Evolutionary conservation across 352 stramenopile species (phyloP), one percentile per base, ranked within the genome.

Genomic region (Globisporangium viniferum): DNA sequence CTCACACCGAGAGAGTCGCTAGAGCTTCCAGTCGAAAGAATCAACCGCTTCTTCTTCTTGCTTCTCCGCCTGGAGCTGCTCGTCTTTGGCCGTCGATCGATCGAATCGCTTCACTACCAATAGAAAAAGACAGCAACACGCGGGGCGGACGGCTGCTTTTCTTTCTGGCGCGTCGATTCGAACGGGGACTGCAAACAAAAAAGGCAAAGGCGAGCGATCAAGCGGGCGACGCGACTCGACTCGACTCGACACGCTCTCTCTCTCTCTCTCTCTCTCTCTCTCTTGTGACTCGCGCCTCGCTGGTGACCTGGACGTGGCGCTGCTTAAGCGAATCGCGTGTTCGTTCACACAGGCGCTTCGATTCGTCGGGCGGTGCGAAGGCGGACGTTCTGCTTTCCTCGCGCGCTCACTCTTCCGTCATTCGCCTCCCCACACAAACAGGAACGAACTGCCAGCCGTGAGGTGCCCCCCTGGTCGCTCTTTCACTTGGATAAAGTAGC

Each of bases 391-490:
- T 57, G 24, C 59, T 64, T 60, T 60, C 46, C 54, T 39, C 8
- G 33, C 33, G 33, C 33, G 33, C 33, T 48, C 44, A 46, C 58
- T 51, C 58, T 63, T 63, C 59, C 39, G 59, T 48, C 59, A 64
- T 64, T 56, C 53, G 58, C 36, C 63, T 65, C 56, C 57, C 56
- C 48, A 67, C 55, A 62, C 55, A 67, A 66, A 53, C 31, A 48
- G 6, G 31, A 60, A 60, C 44, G 44, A 51, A 51, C 44, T 51
- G 44, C 44, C 44, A 51, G 44, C 44, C 18, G 44, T 51, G 44
- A 51, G 44, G 6, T 51, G 44, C 44, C 44, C 44, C 41, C 44
- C 44, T 51, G 3, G 44, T 51, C 44, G 44, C 44, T 51, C 44
- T 22, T 51, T 22, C 15, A 51, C 44, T 51, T 22, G 44, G 44